These are phyloP conservation scores for Ramularia endophylla DNA, from an alignment of 2,329 filamentous ascomycete genomes.

Conservation along the genomic window DNA sequence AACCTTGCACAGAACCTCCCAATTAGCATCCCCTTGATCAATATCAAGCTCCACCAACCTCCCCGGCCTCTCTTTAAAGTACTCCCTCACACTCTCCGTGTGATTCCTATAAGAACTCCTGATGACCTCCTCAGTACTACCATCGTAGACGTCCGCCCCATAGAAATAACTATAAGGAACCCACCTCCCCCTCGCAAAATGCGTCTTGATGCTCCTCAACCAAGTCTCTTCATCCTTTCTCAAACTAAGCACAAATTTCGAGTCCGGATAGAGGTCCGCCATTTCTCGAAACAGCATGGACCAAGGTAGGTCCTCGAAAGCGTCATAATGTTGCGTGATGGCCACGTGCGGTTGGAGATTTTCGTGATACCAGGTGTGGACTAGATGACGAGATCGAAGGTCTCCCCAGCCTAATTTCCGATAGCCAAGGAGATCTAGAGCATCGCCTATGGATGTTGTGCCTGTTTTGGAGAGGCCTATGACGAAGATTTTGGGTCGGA, in stretches of 20 bases:
- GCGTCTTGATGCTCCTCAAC: constrained; percentile 25
- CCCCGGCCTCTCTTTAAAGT: constrained; percentile 18
- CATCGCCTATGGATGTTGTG: constrained; percentile 28
- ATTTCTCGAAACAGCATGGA: constrained; percentile 26
- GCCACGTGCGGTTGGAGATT: constrained; percentile 18
- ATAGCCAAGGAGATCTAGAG: constrained; percentile 25
- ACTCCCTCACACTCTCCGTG: constrained; percentile 18
- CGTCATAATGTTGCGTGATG: constrained; percentile 25
- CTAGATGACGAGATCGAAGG: constrained; percentile 26
- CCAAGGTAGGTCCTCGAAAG: constrained; percentile 29
- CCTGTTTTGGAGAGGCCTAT: constrained; percentile 29
- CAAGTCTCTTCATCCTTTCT: constrained; percentile 26
- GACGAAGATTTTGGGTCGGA: constrained; percentile 26
- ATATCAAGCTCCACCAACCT: constrained; percentile 20
- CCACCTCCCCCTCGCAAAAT: constrained; percentile 25
- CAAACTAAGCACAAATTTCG: constrained; percentile 27
- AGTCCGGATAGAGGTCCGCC: constrained; percentile 23
- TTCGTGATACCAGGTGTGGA: constrained; percentile 25
- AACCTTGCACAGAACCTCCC: constrained; percentile 18
- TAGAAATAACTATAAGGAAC: constrained; percentile 21
- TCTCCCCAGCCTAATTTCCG: constrained; percentile 29
- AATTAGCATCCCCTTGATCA: constrained; percentile 19
- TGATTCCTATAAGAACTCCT: constrained; percentile 21
- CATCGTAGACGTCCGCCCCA: constrained; percentile 18
- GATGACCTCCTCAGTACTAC: constrained; percentile 21